Evolutionary conservation across 2,329 filamentous ascomycete genomes (phyloP).

Genomic region (Cadophora luteo-olivacea): DNA sequence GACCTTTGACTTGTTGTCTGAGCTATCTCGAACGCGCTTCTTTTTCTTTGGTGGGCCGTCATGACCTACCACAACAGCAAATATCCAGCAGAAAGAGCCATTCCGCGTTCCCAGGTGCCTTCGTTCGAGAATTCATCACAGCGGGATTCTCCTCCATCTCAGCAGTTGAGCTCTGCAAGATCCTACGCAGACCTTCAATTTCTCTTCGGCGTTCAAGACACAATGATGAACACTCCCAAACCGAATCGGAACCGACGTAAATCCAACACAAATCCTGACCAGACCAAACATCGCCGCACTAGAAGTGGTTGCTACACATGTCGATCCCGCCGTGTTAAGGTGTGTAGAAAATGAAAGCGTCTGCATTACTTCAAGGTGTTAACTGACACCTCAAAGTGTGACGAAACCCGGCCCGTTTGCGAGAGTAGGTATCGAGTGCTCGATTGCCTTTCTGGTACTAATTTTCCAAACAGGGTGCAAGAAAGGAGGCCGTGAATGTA

Average conservation of each 20-base stretch:
- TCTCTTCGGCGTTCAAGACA: slow-evolving; percentile 41
- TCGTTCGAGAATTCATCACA: slow-evolving; percentile 20
- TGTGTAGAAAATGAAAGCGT: slow-evolving; percentile 44
- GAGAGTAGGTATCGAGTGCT: slow-evolving; percentile 63
- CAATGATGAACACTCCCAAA: slow-evolving; percentile 40
- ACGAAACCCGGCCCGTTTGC: slow-evolving; percentile 86
- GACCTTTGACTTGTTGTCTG: not conserved
- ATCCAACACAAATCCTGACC: slow-evolving; percentile 38
- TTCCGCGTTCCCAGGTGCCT: slow-evolving; percentile 18
- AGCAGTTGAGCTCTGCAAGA: slow-evolving; percentile 39
- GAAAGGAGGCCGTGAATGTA: slow-evolving; percentile 89
- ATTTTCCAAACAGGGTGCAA: slow-evolving; percentile 69
- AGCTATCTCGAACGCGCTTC: not conserved
- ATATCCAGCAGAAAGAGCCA: slow-evolving; percentile 23
- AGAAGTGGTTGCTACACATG: slow-evolving; percentile 95
- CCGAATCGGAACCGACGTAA: slow-evolving; percentile 41
- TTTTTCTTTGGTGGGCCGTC: slow-evolving; percentile 18
- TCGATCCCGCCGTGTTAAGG: slow-evolving; percentile 84
- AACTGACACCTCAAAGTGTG: slow-evolving; percentile 67
- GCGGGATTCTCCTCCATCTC: slow-evolving; percentile 23
- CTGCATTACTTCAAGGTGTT: not conserved
- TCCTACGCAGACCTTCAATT: slow-evolving; percentile 42
- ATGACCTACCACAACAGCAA: slow-evolving; percentile 30
- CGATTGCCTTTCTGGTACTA: slow-evolving; percentile 28
- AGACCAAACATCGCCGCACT: slow-evolving; percentile 89